These are phyloP conservation scores for Kokia cookei DNA, from an alignment of 441 rosid genomes.

Conservation along the genomic window DNA sequence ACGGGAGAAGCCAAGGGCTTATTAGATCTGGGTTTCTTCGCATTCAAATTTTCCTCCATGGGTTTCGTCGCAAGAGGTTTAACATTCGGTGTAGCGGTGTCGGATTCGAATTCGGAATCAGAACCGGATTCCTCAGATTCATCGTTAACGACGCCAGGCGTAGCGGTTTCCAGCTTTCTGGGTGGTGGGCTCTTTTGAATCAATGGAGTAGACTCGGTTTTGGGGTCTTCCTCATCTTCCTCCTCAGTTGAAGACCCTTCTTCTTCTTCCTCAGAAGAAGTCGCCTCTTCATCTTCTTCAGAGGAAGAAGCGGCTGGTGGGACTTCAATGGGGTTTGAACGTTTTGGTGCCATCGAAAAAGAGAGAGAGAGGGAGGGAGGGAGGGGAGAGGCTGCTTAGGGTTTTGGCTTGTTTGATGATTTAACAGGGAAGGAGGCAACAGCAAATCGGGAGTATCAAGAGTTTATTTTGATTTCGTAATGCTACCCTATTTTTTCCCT, in stretches of 20 bases:
- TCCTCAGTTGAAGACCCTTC: constrained; percentile 23
- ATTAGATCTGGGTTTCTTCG: constrained; percentile 4
- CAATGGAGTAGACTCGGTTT: background rate
- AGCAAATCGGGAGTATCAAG: background rate
- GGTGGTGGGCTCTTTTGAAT: background rate
- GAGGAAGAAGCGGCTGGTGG: constrained; percentile 25
- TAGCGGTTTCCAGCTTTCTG: constrained; percentile 5
- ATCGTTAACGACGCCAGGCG: background rate
- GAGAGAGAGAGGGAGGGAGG: too few relatives aligned
- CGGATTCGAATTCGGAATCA: constrained; percentile 26
- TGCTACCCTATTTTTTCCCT: background rate
- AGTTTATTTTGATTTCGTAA: background rate
- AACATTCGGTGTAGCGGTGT: constrained; percentile 5
- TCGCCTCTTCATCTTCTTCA: constrained; percentile 20
- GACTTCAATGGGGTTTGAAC: constrained; percentile 15
- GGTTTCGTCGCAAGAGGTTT: constrained; percentile 27
- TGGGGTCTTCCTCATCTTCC: constrained; percentile 19
- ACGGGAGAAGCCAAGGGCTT: background rate
- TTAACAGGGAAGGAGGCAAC: background rate
- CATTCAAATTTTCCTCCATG: constrained; percentile 17
- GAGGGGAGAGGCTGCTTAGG: background rate
- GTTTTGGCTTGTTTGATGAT: background rate
- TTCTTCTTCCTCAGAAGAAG: constrained; percentile 20
- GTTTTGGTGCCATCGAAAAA: constrained; percentile 6
- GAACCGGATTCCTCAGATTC: constrained; percentile 16